Base-by-base conservation (phyloP, 2,329 filamentous ascomycete genomes). In the Canariomyces notabilis region DNA sequence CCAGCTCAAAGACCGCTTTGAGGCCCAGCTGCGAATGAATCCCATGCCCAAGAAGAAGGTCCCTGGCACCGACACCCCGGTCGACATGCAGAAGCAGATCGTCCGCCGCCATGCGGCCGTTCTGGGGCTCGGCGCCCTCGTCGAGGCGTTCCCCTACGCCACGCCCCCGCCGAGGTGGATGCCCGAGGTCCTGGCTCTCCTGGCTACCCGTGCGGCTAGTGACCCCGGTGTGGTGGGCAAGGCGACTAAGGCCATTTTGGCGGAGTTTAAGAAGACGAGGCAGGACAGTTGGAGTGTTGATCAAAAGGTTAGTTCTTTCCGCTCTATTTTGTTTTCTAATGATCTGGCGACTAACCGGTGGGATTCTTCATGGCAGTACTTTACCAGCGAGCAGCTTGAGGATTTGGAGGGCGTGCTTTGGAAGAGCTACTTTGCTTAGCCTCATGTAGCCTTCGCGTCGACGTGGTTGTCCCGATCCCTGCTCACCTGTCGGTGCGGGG, bases 271-370 rank as follows among this genome's bases (percentile, higher is more conserved):
- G 74, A 98, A 98, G 79, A 98, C 93, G 37, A 83, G 93, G 64
- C 93, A 98, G 67, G 93, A 98, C 73, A 98, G 91, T 57, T 98
- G 93, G 93, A 85, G 85, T 60, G 91, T 95, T 50, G 93, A 98
- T 71, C 88, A 95, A 58, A 97, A 95, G 85, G 93, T 95, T 71
- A 67, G 80, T 68, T 46, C 26, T 42, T n/a, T 29, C 3, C 8
- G 5, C 21, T 34, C 39, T 29, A 22, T 15, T 21, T 22, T 31
- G 18, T 1, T 20, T 37, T 29, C 26, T 29, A 8, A 11, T 8
- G 26, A 29, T 12, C 4, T 11, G 26, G 7, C 9, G 7, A 8
- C 4, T 8, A 44, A 46, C 58, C 61, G 56, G 62, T 52, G 3
- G 14, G 26, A 29, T 37, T 44, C 52, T 46, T 48, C 41, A 5